A percentile compares a stretch with the other conserved stretches of the same genome.
Evolutionary conservation across 306 rosid genomes (phyloP).

Genomic region (Cicer arietinum): DNA sequence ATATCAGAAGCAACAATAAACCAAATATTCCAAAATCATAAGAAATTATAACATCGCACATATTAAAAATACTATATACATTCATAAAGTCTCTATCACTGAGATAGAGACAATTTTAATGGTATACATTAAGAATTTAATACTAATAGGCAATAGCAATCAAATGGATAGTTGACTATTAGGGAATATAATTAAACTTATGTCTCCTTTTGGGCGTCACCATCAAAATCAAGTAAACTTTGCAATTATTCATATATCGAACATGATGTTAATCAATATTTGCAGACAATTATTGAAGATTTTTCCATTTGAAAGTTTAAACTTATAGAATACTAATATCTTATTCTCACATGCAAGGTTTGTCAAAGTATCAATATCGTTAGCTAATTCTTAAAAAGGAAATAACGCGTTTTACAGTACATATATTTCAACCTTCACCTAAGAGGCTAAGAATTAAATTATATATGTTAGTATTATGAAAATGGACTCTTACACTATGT

Average conservation of each 20-base stretch:
- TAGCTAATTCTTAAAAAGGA: background rate
- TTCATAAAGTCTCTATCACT: too few species aligned
- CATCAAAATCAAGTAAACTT: constrained; percentile 41
- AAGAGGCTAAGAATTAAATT: too few species aligned
- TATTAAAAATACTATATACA: too few species aligned
- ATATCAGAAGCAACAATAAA: too few species aligned
- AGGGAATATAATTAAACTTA: constrained; percentile 27
- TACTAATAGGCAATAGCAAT: constrained; percentile 12
- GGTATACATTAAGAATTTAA: too few species aligned
- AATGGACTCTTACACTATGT: too few species aligned
- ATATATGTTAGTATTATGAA: too few species aligned
- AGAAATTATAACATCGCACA: too few species aligned
- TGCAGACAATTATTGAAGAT: constrained; percentile 18
- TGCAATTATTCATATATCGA: constrained; percentile 35
- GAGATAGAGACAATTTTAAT: too few species aligned
- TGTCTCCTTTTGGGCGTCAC: constrained; percentile 46
- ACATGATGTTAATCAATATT: constrained; percentile 19
- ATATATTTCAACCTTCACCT: constrained; percentile 1
- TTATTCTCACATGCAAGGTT: constrained; percentile 24
- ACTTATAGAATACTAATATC: background rate
- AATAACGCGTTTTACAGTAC: background rate
- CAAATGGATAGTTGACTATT: constrained; percentile 47
- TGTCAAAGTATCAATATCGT: background rate
- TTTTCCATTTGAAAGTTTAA: constrained; percentile 4
- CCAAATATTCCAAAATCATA: too few species aligned